Percentiles rank a stretch among this genome's conserved stretches.
These are phyloP conservation scores for Capronia epimyces DNA, from an alignment of 2,329 filamentous ascomycete species.

Conservation along the genomic window DNA sequence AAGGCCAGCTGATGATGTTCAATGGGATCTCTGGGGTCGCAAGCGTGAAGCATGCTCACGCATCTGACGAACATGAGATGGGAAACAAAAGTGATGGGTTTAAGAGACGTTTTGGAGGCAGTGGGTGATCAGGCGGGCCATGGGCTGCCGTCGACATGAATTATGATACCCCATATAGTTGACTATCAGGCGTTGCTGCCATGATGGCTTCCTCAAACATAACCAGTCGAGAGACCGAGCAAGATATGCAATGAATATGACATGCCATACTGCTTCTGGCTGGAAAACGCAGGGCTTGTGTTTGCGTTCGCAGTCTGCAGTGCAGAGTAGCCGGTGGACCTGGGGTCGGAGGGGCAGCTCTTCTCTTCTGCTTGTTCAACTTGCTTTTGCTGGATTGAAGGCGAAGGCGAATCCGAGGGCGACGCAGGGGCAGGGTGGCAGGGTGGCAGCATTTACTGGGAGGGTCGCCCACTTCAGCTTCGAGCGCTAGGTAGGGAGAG, in stretches of 20 bases:
- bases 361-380: too few species aligned
- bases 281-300: too few species aligned
- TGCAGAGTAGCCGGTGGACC: too few species aligned
- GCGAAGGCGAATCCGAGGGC: too few species aligned
- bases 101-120: background rate
- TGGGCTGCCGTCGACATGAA: conserved; percentile 2
- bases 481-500: too few species aligned
- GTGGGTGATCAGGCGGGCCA: background rate
- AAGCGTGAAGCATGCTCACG: background rate
- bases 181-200: background rate
- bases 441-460: too few species aligned
- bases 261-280: background rate
- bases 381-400: too few species aligned
- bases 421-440: too few species aligned
- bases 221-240: background rate
- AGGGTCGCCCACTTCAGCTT: too few species aligned
- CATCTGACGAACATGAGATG: background rate
- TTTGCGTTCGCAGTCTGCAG: too few species aligned
- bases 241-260: background rate
- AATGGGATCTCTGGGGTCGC: background rate
- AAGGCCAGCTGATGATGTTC: conserved; percentile 2
- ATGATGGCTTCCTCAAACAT: background rate
- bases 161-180: conserved; percentile 22
- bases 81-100: background rate
- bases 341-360: too few species aligned